Conservation (phyloP, 257 asterid genomes). For the Przewalskia tangutica region DNA sequence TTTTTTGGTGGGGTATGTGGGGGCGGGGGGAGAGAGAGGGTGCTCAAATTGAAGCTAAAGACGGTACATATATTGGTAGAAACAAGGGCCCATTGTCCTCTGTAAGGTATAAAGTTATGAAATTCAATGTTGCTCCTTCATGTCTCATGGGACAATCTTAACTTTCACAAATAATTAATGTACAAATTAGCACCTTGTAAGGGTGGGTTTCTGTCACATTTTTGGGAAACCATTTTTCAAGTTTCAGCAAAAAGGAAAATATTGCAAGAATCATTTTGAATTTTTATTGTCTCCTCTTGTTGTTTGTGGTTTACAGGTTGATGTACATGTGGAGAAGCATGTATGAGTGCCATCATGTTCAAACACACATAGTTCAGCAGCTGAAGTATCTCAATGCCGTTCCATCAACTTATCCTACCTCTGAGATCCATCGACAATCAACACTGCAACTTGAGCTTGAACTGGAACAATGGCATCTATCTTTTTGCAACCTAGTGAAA, state of each 20-base stretch:
- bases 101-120: too few relatives aligned
- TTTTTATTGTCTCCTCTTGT: neutral
- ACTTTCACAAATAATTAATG: neutral
- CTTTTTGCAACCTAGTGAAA: constrained; percentile 77
- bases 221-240: neutral
- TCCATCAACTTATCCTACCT: constrained; percentile 57
- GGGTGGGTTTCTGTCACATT: neutral
- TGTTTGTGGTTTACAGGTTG: constrained; percentile 28
- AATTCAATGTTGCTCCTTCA: neutral
- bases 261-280: neutral
- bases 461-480: constrained; percentile 91
- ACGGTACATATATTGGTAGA: neutral
- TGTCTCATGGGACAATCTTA: neutral
- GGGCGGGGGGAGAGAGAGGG: neutral
- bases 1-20: too few relatives aligned
- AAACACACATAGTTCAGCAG: constrained; percentile 89
- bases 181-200: too few relatives aligned
- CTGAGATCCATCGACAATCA: constrained; percentile 87
- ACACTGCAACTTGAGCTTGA: constrained; percentile 91
- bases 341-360: constrained; percentile 96
- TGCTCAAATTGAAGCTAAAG: neutral
- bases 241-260: neutral
- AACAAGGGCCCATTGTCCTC: neutral
- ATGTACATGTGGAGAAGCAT: constrained; percentile 97
- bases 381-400: constrained; percentile 60